Evolutionary conservation across 1,139 yeast genomes (phyloP), one percentile per base, ranked within the genome.

Genomic region (Yarrowia galli): DNA sequence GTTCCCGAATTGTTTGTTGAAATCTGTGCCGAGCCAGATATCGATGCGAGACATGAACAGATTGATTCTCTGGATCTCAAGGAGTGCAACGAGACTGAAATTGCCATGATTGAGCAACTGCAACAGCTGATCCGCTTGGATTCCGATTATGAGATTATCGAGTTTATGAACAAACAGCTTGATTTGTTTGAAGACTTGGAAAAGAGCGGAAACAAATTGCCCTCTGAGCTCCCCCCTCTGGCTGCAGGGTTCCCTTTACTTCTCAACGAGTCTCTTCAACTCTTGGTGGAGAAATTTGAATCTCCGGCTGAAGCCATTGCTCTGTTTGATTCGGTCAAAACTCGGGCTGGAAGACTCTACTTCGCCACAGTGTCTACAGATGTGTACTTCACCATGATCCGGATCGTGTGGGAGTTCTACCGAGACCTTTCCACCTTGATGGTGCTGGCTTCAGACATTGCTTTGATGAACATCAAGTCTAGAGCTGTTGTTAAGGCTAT

Each of bases 281-380:
- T 74, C 1, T 72, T 81, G 65, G 66, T 72, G 5, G 69, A 70
- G 6, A 72, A 74, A 15, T 81, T 79, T 70, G 70, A 73, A 13
- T 77, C 80, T 10, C 81, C 83, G 5, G 71, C 75, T 3, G 79
- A 78, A 2, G 83, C 84, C 0, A 68, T 81, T 9, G 71, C 82
- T 2, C 69, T 82, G 32, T 82, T 82, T 70, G 80, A 81, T 58
- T 67, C 73, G 16, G 73, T 81, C 16, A 82, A 81, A 68, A 15
- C 35, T 2, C 73, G 74, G 16, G 74, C 74, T 49, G 77, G 80
- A 40, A 69, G 78, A 15, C 79, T 79, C 54, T 77, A 78, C 12
- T 81, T 78, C 68, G 75, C 80, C 28, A 77, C 81, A 4, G 77
- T 77, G 13, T 61, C 66, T 1, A 23, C 66, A 3, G 79, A 74